phyloP scores from a whole-genome alignment of 2,329 filamentous ascomycete genomes.

The Clonostachys rhizophaga region DNA sequence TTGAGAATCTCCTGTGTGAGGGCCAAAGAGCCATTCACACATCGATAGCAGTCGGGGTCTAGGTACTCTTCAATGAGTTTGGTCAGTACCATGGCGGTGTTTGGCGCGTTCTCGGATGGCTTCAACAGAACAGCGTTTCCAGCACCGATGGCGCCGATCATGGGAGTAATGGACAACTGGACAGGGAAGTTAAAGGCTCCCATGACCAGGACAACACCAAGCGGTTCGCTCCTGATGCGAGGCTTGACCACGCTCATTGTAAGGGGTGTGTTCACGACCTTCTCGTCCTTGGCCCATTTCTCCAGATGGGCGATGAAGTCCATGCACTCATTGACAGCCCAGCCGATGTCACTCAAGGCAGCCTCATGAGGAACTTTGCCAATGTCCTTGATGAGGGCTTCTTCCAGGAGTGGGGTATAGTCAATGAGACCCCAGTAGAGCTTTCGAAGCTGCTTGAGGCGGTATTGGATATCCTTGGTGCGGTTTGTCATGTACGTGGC shows the following conservation, averaged over 20 bases:
- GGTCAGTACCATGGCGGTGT: constrained; percentile 73
- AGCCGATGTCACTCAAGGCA: constrained; percentile 69
- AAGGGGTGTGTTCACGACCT: constrained; percentile 63
- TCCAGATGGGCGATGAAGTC: constrained; percentile 74
- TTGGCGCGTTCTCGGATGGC: constrained; percentile 78
- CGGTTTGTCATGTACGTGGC: constrained; percentile 72
- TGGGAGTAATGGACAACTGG: constrained; percentile 70
- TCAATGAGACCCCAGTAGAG: constrained; percentile 92
- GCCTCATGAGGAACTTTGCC: constrained; percentile 75
- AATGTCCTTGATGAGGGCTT: constrained; percentile 74
- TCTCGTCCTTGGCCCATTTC: constrained; percentile 80
- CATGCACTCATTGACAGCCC: constrained; percentile 76
- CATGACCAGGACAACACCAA: constrained; percentile 80
- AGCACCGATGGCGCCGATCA: constrained; percentile 86
- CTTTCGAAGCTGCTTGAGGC: constrained; percentile 82
- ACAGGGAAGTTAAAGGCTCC: constrained; percentile 94
- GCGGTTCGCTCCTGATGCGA: constrained; percentile 78
- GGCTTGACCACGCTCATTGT: constrained; percentile 67
- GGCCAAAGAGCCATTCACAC: constrained; percentile 75
- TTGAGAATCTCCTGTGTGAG: constrained; percentile 80
- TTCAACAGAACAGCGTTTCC: constrained; percentile 90
- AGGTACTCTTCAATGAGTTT: constrained; percentile 72
- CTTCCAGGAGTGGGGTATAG: constrained; percentile 65
- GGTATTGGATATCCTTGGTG: constrained; percentile 78
- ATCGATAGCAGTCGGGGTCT: constrained; percentile 70